Evolutionary conservation across 306 rosid species (phyloP).

Genomic region (Coriaria nepalensis): DNA sequence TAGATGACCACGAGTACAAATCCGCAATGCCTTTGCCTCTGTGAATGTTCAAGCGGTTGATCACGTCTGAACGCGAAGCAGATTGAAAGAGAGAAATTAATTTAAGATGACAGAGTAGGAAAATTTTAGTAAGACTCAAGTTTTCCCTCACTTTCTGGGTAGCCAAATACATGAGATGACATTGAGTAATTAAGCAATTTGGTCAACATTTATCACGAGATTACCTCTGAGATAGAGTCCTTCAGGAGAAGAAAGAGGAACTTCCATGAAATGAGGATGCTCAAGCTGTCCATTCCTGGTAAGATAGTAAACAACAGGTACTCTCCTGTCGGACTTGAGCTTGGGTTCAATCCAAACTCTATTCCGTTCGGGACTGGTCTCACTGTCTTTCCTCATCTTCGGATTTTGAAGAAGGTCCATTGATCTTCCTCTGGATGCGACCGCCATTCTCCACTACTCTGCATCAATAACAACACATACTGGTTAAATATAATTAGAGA

Average conservation of each 20-base stretch:
- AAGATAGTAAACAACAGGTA: constrained; percentile 81
- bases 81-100: background rate
- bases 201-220: background rate
- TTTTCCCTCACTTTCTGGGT: background rate
- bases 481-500: background rate
- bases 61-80: constrained; percentile 34
- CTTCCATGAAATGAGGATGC: constrained; percentile 98
- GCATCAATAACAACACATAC: no score
- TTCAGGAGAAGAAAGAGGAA: constrained; percentile 70
- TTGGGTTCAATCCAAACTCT: constrained; percentile 70
- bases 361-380: constrained; percentile 62
- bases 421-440: constrained; percentile 25
- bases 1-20: constrained; percentile 86
- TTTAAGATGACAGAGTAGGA: background rate
- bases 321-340: constrained; percentile 30
- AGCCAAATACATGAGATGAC: background rate
- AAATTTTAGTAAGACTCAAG: background rate
- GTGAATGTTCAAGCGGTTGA: constrained; percentile 57
- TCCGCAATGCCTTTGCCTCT: constrained; percentile 77
- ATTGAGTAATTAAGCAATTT: background rate
- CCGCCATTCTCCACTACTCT: constrained; percentile 39
- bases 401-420: constrained; percentile 45
- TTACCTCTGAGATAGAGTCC: constrained; percentile 85
- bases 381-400: constrained; percentile 46
- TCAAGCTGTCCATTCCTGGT: constrained; percentile 83